A percentile compares a stretch with the other conserved stretches of the same genome.
These are phyloP conservation scores for Auxenochlorella pyrenoidosa DNA, from an alignment of 139 green algal genomes.

Conservation along the genomic window DNA sequence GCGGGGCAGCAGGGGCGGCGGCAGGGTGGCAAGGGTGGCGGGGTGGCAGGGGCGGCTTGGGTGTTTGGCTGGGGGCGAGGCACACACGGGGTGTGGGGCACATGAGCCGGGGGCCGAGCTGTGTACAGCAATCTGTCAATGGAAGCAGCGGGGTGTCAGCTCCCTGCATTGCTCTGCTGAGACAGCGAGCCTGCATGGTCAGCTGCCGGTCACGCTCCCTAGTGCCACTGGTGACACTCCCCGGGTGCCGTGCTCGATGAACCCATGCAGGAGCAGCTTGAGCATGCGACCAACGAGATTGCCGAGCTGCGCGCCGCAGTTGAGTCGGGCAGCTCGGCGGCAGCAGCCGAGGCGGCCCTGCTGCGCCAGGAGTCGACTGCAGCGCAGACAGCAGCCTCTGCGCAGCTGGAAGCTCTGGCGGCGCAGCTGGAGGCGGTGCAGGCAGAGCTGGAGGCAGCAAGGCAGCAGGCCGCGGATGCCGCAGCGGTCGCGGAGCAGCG, in stretches of 20 bases:
- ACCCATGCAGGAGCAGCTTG: slow-evolving; percentile 21
- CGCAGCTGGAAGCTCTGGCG: not conserved
- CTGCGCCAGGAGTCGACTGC: not conserved
- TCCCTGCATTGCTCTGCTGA: too few relatives aligned
- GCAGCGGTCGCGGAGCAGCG: not conserved
- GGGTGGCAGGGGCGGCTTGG: too few relatives aligned
- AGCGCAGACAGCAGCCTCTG: not conserved
- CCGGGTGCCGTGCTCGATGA: too few relatives aligned
- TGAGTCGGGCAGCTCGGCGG: not conserved
- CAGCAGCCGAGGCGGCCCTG: not conserved
- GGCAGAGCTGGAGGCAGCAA: not conserved
- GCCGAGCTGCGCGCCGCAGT: slow-evolving; percentile 4
- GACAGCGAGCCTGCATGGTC: too few relatives aligned
- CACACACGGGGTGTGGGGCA: too few relatives aligned
- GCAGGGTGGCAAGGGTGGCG: too few relatives aligned
- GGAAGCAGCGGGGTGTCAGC: too few relatives aligned
- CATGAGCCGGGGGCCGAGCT: too few relatives aligned
- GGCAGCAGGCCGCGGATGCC: not conserved
- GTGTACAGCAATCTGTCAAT: too few relatives aligned
- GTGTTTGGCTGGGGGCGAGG: too few relatives aligned
- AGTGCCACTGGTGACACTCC: too few relatives aligned
- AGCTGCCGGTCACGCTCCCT: too few relatives aligned
- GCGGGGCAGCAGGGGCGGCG: not conserved
- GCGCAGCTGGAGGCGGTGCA: not conserved
- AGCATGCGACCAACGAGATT: not conserved